A percentile compares a stretch with the other conserved stretches of the same genome.
phyloP scores from a whole-genome alignment of 176 grass and related monocot species.

The Ensete ventricosum region DNA sequence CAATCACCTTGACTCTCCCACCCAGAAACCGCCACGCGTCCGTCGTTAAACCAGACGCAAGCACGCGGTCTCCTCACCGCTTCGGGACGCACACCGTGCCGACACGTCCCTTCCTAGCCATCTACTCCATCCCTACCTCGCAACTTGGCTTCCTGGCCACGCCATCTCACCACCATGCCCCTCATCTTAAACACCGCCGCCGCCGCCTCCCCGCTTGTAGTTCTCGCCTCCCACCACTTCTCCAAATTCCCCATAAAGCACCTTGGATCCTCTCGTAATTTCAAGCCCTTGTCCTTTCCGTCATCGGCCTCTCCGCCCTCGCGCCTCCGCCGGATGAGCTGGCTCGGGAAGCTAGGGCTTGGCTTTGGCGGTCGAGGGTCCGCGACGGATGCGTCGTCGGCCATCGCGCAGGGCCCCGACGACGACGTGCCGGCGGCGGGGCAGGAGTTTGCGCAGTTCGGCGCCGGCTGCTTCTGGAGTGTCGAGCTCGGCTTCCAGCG shows the following conservation, averaged over 20 bases:
- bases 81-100: not conserved
- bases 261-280: not conserved
- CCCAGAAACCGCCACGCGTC: not conserved
- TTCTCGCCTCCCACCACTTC: slow-evolving; percentile 20
- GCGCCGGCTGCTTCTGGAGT: slow-evolving; percentile 95
- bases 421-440: slow-evolving; percentile 69
- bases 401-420: slow-evolving; percentile 84
- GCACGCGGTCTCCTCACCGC: not conserved
- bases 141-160: slow-evolving; percentile 25
- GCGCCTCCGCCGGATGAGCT: slow-evolving; percentile 53
- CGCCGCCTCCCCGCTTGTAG: slow-evolving; percentile 21
- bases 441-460: slow-evolving; percentile 80
- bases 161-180: slow-evolving; percentile 50
- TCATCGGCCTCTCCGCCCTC: not conserved
- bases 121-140: not conserved
- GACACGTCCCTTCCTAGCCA: not conserved
- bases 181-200: slow-evolving; percentile 29
- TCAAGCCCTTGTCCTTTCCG: slow-evolving; percentile 12
- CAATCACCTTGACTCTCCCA: too few relatives aligned
- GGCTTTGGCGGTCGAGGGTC: slow-evolving; percentile 40
- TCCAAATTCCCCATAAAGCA: not conserved
- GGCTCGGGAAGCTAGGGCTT: slow-evolving; percentile 95
- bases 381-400: slow-evolving; percentile 50
- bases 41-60: not conserved
- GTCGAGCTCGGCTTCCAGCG: slow-evolving; percentile 95